A percentile compares a stretch with the other conserved stretches of the same genome.
These are phyloP conservation scores for Ganoderma multipileum DNA, from an alignment of 1,284 basidiomycete species.

Conservation along the genomic window DNA sequence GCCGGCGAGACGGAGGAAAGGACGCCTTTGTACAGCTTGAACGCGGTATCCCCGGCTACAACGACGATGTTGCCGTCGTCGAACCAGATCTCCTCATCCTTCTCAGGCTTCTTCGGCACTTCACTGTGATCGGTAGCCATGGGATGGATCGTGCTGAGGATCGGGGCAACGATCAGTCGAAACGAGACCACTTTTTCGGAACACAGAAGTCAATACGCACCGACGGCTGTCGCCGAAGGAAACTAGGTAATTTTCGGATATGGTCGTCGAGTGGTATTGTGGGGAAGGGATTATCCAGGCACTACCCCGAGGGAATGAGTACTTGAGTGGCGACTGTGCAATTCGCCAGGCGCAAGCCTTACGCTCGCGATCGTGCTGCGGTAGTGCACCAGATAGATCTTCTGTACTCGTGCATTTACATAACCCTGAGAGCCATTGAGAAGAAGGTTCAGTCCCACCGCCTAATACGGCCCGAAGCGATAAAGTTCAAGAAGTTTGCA, in stretches of 20 bases:
- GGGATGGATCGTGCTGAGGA: not conserved
- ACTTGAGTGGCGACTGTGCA: not conserved
- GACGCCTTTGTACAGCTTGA: constrained; percentile 15
- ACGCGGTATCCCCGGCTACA: constrained; percentile 6
- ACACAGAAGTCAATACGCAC: not conserved
- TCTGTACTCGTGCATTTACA: not conserved
- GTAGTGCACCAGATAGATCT: not conserved
- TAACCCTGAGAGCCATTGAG: not conserved
- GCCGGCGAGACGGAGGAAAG: constrained; percentile 13
- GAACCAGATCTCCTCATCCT: constrained; percentile 19
- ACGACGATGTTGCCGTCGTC: constrained; percentile 22
- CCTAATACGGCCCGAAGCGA: not conserved
- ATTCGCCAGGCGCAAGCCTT: not conserved
- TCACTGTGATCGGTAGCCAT: not conserved
- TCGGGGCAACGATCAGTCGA: not conserved
- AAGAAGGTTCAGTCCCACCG: not conserved
- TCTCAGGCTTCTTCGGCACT: not conserved
- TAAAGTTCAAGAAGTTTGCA: not conserved
- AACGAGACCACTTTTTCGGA: not conserved
- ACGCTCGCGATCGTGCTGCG: not conserved
- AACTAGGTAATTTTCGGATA: too few relatives aligned
- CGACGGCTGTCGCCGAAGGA: not conserved
- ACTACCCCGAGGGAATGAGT: too few relatives aligned
- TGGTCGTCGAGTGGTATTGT: not conserved
- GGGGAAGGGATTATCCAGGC: too few relatives aligned